Conservation (phyloP, 2,329 filamentous ascomycete genomes). For the Stromatinia cepivora region DNA sequence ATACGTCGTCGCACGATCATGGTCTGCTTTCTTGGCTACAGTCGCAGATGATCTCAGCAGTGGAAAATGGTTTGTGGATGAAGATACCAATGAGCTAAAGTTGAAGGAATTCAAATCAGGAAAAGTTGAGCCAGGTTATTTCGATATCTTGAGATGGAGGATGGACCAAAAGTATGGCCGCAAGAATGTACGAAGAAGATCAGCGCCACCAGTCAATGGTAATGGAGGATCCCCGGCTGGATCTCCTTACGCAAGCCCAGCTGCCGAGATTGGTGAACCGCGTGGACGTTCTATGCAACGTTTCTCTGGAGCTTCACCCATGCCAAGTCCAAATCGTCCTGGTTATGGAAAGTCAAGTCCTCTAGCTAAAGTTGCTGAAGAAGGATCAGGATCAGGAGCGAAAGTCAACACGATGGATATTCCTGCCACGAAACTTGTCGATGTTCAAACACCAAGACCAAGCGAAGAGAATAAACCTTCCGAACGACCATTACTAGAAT, state of each 20-base stretch:
- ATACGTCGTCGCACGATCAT: constrained; percentile 91
- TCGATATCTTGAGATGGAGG: constrained; percentile 93
- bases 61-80: constrained; percentile 88
- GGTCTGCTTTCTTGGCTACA: constrained; percentile 81
- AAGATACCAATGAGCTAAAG: constrained; percentile 89
- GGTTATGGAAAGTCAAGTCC: constrained; percentile 69
- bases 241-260: constrained; percentile 67
- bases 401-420: constrained; percentile 34
- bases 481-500: constrained; percentile 36
- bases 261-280: constrained; percentile 58
- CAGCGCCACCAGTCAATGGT: constrained; percentile 43
- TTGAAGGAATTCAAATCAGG: constrained; percentile 86
- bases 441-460: constrained; percentile 40
- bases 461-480: constrained; percentile 38
- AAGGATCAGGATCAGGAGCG: constrained; percentile 43
- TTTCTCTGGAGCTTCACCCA: constrained; percentile 62
- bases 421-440: constrained; percentile 39
- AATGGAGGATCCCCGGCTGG: constrained; percentile 47
- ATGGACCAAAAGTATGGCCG: constrained; percentile 91
- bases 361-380: constrained; percentile 73
- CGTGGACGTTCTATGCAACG: constrained; percentile 73
- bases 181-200: constrained; percentile 53
- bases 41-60: constrained; percentile 89
- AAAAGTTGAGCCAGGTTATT: constrained; percentile 87
- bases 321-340: constrained; percentile 64